These are phyloP conservation scores for Vickermania ingenoplastis DNA, from an alignment of 208 protist genomes.

Conservation along the genomic window DNA sequence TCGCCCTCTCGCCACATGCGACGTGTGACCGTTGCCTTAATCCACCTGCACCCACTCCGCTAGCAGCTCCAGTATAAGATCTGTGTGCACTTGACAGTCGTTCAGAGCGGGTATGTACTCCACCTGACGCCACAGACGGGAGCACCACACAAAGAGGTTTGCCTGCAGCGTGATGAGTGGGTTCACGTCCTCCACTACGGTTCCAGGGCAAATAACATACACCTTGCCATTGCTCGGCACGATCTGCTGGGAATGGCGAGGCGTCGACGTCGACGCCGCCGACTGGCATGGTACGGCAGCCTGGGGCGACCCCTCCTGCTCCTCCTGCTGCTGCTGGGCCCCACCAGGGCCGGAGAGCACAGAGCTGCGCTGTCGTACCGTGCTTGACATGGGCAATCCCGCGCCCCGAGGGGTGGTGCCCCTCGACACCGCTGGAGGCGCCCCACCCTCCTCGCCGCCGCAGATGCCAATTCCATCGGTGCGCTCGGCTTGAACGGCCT, in stretches of 20 bases:
- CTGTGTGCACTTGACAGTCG: background rate
- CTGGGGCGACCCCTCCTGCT: slow-evolving; percentile 16
- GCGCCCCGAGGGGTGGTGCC: background rate
- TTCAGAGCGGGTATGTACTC: slow-evolving; percentile 5
- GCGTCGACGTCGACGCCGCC: slow-evolving; percentile 8
- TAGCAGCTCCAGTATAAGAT: slow-evolving; percentile 5
- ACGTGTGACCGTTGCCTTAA: too few relatives aligned
- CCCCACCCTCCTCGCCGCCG: background rate
- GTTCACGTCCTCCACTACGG: slow-evolving; percentile 13
- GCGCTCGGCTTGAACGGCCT: background rate
- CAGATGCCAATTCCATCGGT: background rate
- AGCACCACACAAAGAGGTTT: background rate
- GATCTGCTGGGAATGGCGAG: slow-evolving; percentile 1
- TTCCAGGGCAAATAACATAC: slow-evolving; percentile 20
- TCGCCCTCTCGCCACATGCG: too few relatives aligned
- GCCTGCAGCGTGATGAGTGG: background rate
- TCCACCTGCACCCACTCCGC: slow-evolving; percentile 13
- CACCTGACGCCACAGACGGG: slow-evolving; percentile 3
- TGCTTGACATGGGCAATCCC: too few relatives aligned
- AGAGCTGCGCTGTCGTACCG: slow-evolving; percentile 3
- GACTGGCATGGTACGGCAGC: too few relatives aligned
- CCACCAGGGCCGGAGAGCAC: too few relatives aligned
- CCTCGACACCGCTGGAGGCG: background rate
- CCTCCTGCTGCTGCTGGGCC: slow-evolving; percentile 5
- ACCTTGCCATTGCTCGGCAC: slow-evolving; percentile 8